These are phyloP conservation scores for Dioscorea dumetorum DNA, from an alignment of 106 monocot genomes.

Conservation along the genomic window DNA sequence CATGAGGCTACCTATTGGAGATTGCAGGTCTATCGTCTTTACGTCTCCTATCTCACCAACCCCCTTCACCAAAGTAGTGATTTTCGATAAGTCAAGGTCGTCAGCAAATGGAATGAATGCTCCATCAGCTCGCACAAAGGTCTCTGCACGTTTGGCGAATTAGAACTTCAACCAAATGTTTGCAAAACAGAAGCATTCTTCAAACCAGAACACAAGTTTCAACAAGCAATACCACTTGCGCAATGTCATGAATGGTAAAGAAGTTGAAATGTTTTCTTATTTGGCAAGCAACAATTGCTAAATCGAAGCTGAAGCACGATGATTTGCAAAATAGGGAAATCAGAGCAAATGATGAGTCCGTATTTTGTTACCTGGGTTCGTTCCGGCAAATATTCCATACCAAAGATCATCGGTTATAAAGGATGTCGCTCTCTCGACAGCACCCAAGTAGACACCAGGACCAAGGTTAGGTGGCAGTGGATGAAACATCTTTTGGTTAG, in stretches of 20 bases:
- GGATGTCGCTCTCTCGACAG: conserved; percentile 95
- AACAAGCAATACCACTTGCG: no score
- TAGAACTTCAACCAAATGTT: conserved; percentile 4
- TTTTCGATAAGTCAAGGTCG: conserved; percentile 66
- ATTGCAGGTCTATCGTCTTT: conserved; percentile 74
- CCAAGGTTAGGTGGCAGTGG: conserved; percentile 96
- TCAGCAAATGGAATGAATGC: conserved; percentile 93
- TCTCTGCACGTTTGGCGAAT: conserved; percentile 58
- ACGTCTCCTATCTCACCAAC: conserved; percentile 83
- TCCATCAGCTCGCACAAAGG: conserved; percentile 95
- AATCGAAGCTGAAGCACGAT: no score
- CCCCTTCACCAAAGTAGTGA: conserved; percentile 75
- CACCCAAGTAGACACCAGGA: conserved; percentile 94
- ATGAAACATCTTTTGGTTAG: conserved; percentile 99
- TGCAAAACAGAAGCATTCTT: not conserved
- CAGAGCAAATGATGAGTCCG: no score
- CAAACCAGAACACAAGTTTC: no score
- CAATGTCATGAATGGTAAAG: no score
- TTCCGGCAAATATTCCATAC: conserved; percentile 98
- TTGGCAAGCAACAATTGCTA: no score
- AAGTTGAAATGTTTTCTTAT: no score
- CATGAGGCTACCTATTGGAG: conserved; percentile 66
- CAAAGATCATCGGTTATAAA: conserved; percentile 96
- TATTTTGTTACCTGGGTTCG: conserved; percentile 79
- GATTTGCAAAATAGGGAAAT: no score